Percentiles rank a stretch among this genome's conserved stretches.
Evolutionary conservation across 2,329 filamentous ascomycete genomes (phyloP).

Genomic region (Hymenoscyphus repandus): DNA sequence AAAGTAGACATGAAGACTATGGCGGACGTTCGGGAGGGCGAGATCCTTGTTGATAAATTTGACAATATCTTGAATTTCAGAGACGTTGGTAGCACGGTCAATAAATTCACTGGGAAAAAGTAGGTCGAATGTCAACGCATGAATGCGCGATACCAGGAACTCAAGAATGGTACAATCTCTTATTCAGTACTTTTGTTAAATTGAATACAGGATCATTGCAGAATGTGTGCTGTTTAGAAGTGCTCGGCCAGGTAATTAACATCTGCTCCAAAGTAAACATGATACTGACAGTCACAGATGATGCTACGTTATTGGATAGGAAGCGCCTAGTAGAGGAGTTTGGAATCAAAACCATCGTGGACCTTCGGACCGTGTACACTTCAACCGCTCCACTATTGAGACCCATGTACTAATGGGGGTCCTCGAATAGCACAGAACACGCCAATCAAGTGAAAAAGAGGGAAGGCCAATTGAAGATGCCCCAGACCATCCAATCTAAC

Average conservation of each 20-base stretch:
- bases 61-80: conserved; percentile 69
- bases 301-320: conserved; percentile 63
- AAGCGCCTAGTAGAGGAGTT: conserved; percentile 52
- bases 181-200: not conserved
- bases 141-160: not conserved
- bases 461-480: conserved; percentile 39
- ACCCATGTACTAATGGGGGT: too few species aligned
- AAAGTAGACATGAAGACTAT: not conserved
- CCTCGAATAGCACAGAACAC: conserved; percentile 59
- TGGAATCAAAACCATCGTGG: conserved; percentile 67
- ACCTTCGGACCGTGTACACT: conserved; percentile 67
- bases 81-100: conserved; percentile 66
- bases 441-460: conserved; percentile 61
- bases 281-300: conserved; percentile 45
- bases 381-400: not conserved
- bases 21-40: not conserved
- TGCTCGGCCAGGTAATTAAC: conserved; percentile 49
- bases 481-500: conserved; percentile 44
- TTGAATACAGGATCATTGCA: conserved; percentile 39
- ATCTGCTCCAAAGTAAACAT: not conserved
- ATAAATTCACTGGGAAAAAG: conserved; percentile 51
- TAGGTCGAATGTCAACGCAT: conserved; percentile 31
- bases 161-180: not conserved
- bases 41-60: conserved; percentile 30
- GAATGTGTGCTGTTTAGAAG: conserved; percentile 65